Evolutionary conservation across 2,329 filamentous ascomycete genomes (phyloP), one percentile per base, ranked within the genome.

Genomic region (Epichloe aotearoae): DNA sequence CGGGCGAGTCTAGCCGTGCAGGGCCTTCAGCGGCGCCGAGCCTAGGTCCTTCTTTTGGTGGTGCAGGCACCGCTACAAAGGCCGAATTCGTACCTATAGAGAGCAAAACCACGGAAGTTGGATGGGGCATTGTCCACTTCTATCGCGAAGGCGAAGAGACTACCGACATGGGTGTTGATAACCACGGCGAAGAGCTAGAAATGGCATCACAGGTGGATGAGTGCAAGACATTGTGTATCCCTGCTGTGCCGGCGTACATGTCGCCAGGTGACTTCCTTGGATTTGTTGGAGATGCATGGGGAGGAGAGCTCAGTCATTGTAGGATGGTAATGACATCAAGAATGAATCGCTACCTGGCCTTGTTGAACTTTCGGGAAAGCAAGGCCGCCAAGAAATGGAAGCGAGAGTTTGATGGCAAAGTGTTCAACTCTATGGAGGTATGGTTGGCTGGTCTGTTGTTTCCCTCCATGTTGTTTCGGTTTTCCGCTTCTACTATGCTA

Each of bases 201-300:
- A 59, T 52, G 3, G 50, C 55, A 33, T 23, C 45, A 5, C 52
- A 53, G 5, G 64, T 74, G n/a, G 77, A 82, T 34, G 82, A 88
- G 52, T 94, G 86, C 64, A 93, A 86, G 3, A 95, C 88, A 0
- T 69, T 98, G 15, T 97, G 93, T 65, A 91, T 98, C 56, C 82
- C 95, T 30, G 90, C 91, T 5, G 91, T 98, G 14, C 93, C 93
- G 6, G 93, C 86, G 33, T 97, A 96, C 66, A 84, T 97, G 71
- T 88, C 88, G 7, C 86, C 90, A 0, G 85, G 86, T 6, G 91
- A 97, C 62, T 88, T 98, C 53, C 70, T 97, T 56, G 90, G 88
- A 0, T 97, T 94, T 59, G 80, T 97, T 5, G 93, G 93, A 3
- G 87, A 95, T 64, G 82, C 82, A 62, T 95, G 91, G 65, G 80